phyloP scores from a whole-genome alignment of 2,329 filamentous ascomycete species.

The Clathrospora elynae region DNA sequence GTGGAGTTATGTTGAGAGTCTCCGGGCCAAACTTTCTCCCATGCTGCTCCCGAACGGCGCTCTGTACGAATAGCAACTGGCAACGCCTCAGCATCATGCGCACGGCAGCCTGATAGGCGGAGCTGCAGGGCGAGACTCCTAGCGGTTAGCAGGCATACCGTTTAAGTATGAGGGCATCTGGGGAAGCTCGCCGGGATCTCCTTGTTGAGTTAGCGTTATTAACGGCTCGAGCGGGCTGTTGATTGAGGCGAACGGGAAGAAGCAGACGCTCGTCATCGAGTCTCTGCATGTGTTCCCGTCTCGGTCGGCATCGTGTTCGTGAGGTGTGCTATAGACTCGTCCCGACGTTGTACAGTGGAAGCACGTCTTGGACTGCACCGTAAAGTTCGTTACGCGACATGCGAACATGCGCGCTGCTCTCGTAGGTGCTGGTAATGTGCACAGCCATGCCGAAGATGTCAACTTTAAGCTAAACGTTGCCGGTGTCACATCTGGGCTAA shows the following conservation, averaged over 20 bases:
- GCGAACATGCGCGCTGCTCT: too few species aligned
- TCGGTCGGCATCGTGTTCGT: conserved; percentile 17
- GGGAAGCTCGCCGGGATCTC: conserved; percentile 25
- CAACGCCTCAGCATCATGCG: conserved; percentile 4
- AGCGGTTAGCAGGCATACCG: conserved; percentile 18
- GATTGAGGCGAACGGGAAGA: conserved; percentile 22
- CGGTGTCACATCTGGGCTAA: too few species aligned
- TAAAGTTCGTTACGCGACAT: conserved; percentile 6
- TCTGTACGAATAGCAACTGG: conserved; percentile 5
- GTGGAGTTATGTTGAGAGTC: conserved; percentile 1
- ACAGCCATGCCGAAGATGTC: too few species aligned
- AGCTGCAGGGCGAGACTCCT: conserved; percentile 19
- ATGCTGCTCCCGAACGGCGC: conserved; percentile 15
- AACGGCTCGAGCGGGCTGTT: conserved; percentile 12
- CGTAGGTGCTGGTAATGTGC: too few species aligned
- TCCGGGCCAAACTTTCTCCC: conserved; percentile 5
- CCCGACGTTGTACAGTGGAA: conserved; percentile 14
- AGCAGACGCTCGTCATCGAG: conserved; percentile 31
- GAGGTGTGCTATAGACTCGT: conserved; percentile 8
- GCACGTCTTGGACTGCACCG: conserved; percentile 17
- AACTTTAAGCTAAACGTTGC: too few species aligned
- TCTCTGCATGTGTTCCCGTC: conserved; percentile 22
- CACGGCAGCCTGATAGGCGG: conserved; percentile 21
- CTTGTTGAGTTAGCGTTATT: conserved; percentile 18
- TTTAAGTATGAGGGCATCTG: conserved; percentile 20